Conservation (phyloP, 2,329 filamentous ascomycete species). For the Cytospora schulzeri region DNA sequence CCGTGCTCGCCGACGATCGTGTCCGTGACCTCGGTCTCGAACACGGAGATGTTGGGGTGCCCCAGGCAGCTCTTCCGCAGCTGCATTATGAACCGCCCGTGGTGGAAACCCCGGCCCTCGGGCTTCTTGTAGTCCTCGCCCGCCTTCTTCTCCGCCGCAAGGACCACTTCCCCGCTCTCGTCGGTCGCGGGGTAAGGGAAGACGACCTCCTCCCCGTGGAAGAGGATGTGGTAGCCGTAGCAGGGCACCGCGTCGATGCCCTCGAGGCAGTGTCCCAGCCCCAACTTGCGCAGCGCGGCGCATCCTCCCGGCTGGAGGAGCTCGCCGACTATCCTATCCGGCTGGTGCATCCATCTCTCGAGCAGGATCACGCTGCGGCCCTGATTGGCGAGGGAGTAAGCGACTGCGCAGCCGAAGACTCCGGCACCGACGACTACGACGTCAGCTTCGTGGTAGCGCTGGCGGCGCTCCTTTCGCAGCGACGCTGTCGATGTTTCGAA, state of each 20-base stretch:
- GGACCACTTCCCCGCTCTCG: conserved; percentile 46
- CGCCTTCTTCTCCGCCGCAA: conserved; percentile 34
- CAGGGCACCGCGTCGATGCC: conserved; percentile 84
- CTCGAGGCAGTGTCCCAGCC: conserved; percentile 79
- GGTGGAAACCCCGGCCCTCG: conserved; percentile 84
- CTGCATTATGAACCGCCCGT: conserved; percentile 87
- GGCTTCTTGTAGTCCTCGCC: conserved; percentile 50
- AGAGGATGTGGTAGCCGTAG: conserved; percentile 85
- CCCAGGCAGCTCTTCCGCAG: conserved; percentile 73
- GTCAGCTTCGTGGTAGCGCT: conserved; percentile 68
- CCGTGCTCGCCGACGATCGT: conserved; percentile 71
- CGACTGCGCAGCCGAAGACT: conserved; percentile 83
- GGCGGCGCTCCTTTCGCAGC: conserved; percentile 50
- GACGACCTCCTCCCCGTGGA: conserved; percentile 69
- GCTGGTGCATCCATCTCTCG: conserved; percentile 86
- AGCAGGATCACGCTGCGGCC: conserved; percentile 88
- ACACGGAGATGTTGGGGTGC: conserved; percentile 82
- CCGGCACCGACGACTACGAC: conserved; percentile 92
- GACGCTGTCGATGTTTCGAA: conserved; percentile 39
- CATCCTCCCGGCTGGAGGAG: conserved; percentile 92
- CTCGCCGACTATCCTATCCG: conserved; percentile 94
- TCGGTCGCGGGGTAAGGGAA: conserved; percentile 78
- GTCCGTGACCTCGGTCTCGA: conserved; percentile 84
- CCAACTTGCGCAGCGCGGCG: conserved; percentile 75
- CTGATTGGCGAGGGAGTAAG: conserved; percentile 82